Evolutionary conservation across 495 filamentous ascomycete genomes (phyloP).

Genomic region (Lepraria neglecta): DNA sequence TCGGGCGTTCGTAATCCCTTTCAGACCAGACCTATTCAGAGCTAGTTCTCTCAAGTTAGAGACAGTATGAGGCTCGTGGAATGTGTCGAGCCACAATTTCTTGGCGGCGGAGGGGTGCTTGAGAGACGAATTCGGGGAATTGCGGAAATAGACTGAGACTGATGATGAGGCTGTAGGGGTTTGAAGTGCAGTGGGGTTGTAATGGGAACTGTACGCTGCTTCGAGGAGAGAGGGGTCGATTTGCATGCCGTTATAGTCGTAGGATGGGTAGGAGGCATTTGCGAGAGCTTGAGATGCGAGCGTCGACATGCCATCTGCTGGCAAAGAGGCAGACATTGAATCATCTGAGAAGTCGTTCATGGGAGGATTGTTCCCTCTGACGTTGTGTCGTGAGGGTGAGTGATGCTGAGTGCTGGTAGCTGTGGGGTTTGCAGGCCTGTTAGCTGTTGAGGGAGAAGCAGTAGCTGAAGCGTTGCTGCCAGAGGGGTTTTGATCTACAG

Average conservation of each 20-base stretch:
- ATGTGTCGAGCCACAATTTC: conserved; percentile 57
- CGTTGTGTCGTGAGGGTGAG: background rate
- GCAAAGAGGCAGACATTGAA: background rate
- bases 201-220: conserved; percentile 40
- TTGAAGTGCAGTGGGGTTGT: conserved; percentile 27
- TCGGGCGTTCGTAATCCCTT: conserved; percentile 31
- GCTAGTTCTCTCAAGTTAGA: conserved; percentile 51
- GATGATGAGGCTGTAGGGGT: conserved; percentile 28
- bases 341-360: background rate
- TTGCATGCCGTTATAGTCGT: conserved; percentile 52
- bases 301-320: conserved; percentile 44
- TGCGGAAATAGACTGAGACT: conserved; percentile 59
- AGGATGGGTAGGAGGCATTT: conserved; percentile 39
- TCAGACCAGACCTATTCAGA: conserved; percentile 7
- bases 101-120: conserved; percentile 35
- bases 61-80: conserved; percentile 47
- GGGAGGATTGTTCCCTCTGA: background rate
- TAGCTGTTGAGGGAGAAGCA: background rate
- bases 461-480: background rate
- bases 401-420: background rate
- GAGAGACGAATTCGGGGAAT: conserved; percentile 34
- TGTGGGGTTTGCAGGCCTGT: background rate
- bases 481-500: background rate
- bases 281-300: conserved; percentile 48
- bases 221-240: conserved; percentile 58